phyloP scores from a whole-genome alignment of 2,329 filamentous ascomycete species.

The Paracorniculantispora psalliotae region DNA sequence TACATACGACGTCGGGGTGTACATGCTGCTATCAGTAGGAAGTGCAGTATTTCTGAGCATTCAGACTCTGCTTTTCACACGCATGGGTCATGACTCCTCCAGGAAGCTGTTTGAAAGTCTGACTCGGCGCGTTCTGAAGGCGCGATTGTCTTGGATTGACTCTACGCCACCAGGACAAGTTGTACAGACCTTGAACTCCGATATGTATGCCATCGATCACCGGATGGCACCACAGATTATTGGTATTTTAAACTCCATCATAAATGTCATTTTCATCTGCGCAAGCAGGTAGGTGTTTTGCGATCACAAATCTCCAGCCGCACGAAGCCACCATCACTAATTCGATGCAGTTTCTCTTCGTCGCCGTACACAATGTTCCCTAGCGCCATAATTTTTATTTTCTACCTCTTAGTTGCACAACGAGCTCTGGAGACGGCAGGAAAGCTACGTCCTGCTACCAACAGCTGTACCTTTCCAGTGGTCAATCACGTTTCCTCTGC shows the following conservation, averaged over 20 bases:
- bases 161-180: slow-evolving; percentile 8
- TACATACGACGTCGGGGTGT: not conserved
- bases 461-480: slow-evolving; percentile 1
- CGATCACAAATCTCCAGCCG: not conserved
- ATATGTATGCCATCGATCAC: slow-evolving; percentile 14
- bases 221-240: slow-evolving; percentile 8
- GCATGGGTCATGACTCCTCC: slow-evolving; percentile 6
- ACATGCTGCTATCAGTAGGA: slow-evolving; percentile 6
- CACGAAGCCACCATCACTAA: not conserved
- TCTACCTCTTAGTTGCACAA: not conserved
- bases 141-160: slow-evolving; percentile 10
- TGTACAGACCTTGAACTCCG: slow-evolving; percentile 3
- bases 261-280: slow-evolving; percentile 32
- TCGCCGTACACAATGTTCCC: not conserved
- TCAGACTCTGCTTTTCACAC: slow-evolving; percentile 2
- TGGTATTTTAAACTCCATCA: not conserved
- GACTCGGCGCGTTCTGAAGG: not conserved
- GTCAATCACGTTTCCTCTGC: slow-evolving; percentile 8
- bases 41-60: not conserved
- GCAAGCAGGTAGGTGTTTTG: not conserved
- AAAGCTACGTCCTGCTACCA: slow-evolving; percentile 4
- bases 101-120: slow-evolving; percentile 7
- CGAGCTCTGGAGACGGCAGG: not conserved
- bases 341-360: not conserved
- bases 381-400: not conserved